These are phyloP conservation scores for Plasmodium sp. DNA, from an alignment of 169 alveolate genomes.

Conservation along the genomic window DNA sequence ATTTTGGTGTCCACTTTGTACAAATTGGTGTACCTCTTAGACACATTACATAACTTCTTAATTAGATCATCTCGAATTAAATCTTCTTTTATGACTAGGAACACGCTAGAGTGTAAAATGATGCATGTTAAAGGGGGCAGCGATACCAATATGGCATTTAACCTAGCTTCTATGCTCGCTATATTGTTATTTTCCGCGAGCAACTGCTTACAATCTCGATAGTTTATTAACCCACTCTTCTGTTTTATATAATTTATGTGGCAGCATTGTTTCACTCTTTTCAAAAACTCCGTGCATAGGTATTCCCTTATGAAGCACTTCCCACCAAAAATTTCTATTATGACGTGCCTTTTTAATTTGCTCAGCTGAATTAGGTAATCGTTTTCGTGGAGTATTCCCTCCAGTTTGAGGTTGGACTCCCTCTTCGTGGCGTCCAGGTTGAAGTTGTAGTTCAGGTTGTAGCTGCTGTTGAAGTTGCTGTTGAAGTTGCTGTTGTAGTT, in stretches of 20 bases:
- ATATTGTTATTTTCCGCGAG: conserved; percentile 86
- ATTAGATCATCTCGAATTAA: conserved; percentile 83
- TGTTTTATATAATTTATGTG: conserved; percentile 64
- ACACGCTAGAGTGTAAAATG: conserved; percentile 78
- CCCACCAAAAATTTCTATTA: conserved; percentile 68
- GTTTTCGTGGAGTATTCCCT: conserved; percentile 55
- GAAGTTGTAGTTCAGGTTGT: background rate
- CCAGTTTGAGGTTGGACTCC: conserved; percentile 54
- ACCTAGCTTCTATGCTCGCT: conserved; percentile 86
- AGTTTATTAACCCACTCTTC: conserved; percentile 84
- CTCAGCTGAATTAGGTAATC: conserved; percentile 57
- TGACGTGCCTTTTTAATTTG: conserved; percentile 68
- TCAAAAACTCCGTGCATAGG: conserved; percentile 65
- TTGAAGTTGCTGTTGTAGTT: background rate
- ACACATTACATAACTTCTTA: conserved; percentile 77
- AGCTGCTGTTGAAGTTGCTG: background rate
- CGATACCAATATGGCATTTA: conserved; percentile 87
- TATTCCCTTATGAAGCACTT: conserved; percentile 71
- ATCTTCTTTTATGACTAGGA: conserved; percentile 82
- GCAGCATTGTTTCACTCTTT: conserved; percentile 69
- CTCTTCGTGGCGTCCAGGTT: background rate
- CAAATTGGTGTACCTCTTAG: conserved; percentile 75
- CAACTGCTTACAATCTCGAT: conserved; percentile 88
- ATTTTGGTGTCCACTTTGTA: conserved; percentile 37
- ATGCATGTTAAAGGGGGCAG: conserved; percentile 82